These are phyloP conservation scores for Ustilago cynodontis DNA, from an alignment of 1,284 basidiomycete genomes.

Conservation along the genomic window DNA sequence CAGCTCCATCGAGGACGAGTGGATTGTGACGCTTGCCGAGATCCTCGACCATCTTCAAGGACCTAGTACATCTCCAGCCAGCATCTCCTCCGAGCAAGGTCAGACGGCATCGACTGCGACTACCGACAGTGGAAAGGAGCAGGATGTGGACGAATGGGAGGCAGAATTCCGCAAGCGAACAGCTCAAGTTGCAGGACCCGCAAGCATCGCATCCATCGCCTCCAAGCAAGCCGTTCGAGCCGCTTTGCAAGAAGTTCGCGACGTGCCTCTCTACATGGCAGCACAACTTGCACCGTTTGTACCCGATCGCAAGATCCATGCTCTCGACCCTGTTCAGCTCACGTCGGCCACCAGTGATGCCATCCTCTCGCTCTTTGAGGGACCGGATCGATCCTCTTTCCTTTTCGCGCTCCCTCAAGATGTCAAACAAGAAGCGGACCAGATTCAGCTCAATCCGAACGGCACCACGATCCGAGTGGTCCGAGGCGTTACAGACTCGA, in stretches of 20 bases:
- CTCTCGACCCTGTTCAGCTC: slow-evolving; percentile 43
- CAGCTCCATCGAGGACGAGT: slow-evolving; percentile 49
- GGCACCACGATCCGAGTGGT: slow-evolving; percentile 17
- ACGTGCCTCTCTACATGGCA: slow-evolving; percentile 54
- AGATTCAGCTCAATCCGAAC: slow-evolving; percentile 9
- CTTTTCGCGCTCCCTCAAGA: slow-evolving; percentile 37
- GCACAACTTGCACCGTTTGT: slow-evolving; percentile 52
- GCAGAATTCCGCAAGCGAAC: slow-evolving; percentile 53
- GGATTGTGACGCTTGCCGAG: slow-evolving; percentile 59
- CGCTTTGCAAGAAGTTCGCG: slow-evolving; percentile 33
- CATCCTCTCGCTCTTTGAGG: slow-evolving; percentile 54
- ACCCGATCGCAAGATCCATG: slow-evolving; percentile 49
- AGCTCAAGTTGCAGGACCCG: slow-evolving; percentile 31
- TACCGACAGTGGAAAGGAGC: background rate
- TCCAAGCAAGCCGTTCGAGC: slow-evolving; percentile 21
- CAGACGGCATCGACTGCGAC: background rate
- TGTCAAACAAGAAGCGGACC: background rate
- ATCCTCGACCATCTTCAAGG: slow-evolving; percentile 49
- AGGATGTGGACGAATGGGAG: slow-evolving; percentile 56
- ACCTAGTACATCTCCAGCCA: slow-evolving; percentile 1
- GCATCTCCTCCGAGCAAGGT: background rate
- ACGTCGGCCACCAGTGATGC: slow-evolving; percentile 45
- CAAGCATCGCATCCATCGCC: slow-evolving; percentile 36
- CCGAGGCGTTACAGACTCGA: slow-evolving; percentile 23
- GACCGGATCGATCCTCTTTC: slow-evolving; percentile 20